Evolutionary conservation across 768 basidiomycete species (phyloP), one percentile per base, ranked within the genome.

Genomic region (Lactifluus hygrophoroides): DNA sequence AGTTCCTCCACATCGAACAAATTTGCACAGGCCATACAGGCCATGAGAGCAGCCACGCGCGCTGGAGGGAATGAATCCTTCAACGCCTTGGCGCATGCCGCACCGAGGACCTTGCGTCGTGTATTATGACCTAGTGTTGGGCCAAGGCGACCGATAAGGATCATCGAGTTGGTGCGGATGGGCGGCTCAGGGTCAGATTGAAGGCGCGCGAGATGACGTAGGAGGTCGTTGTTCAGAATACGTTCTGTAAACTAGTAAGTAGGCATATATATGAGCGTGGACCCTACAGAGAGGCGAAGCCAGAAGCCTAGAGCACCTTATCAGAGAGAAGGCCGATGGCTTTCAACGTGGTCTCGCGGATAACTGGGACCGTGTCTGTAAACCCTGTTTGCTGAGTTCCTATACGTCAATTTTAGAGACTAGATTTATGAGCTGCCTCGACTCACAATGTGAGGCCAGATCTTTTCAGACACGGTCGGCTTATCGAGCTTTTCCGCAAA

Each of bases 121-220:
- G 95, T 96, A 66, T 92, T 86, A 57, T 87, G 82, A 1, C 90
- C 89, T 1, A 99, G 74, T 2, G 82, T 79, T 0, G 91, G 90
- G 0, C 90, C 94, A 5, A 99, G 77, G 7, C 95, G 82, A 17
- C 94, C 95, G 56, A 99, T 83, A 3, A 98, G 81, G 64, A 99
- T 97, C 67, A 93, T 95, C 0, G 96, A 96, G 66, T 98, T 98
- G 16, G 96, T 98, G 46, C 96, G 82, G 65, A 98, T 97, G 5
- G 94, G 94, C 3, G 94, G 82, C 72, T 99, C 96, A 1, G 86
- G 77, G 67, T 98, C 96, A 34, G 79, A 83, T 73, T 99, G 96
- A 73, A 90, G 86, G 67, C 90, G 91, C 2, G 95, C 95, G 23
- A 99, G 80, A 61, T 90, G 80, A 2, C 95, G 86, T 11, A 99